Base-by-base conservation (phyloP, 164 flowering plant species). In the Nelumbo lutea region DNA sequence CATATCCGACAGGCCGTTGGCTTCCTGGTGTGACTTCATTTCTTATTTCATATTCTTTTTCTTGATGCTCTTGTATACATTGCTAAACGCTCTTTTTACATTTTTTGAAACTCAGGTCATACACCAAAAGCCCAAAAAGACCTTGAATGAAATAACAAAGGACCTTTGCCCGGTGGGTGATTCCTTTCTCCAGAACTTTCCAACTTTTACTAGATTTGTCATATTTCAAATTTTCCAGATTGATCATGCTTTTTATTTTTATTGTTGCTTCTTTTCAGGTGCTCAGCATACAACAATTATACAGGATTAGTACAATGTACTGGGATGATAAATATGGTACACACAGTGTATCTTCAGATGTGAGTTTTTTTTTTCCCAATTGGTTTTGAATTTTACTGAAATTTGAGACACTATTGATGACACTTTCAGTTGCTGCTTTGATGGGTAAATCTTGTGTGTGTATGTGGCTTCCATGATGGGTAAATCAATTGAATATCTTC, bases 1-100 rank as follows among this genome's bases (percentile, higher is more conserved):
- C 99, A 92, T 76, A 95, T 96, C 58, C 90, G 98, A 74, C 95
- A 93, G 80, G 99, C 99, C 67, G 98, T 96, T 76, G 99, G 97
- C 67, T 96, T 96, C 82, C 84, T 96, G 75, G 99, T 96, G 53
- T 15, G 76, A 15, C 53, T 66, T 27, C 61, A 6, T 50, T 9
- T 44, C 11, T 5, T 15, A 40, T 50, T 13, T 58, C 13, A n/a
- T 48, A 9, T 63, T 55, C 9, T 42, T 8, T 44, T 68, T 40
- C 27, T 59, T 27, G 27, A 27, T 27, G 60, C 41, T 6, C 1
- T 47, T 53, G 2, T 41, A n/a, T 6, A 27, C 27, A 58, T 59
- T 10, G 50, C 10, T 57, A 4, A 47, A 27, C 51, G 6, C 51
- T 4, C 51, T 47, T 47, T 47, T 47, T 47, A 4, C 51, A 5